Conservation (phyloP, 2,329 filamentous ascomycete species). For the Tolypocladium ovalisporum region DNA sequence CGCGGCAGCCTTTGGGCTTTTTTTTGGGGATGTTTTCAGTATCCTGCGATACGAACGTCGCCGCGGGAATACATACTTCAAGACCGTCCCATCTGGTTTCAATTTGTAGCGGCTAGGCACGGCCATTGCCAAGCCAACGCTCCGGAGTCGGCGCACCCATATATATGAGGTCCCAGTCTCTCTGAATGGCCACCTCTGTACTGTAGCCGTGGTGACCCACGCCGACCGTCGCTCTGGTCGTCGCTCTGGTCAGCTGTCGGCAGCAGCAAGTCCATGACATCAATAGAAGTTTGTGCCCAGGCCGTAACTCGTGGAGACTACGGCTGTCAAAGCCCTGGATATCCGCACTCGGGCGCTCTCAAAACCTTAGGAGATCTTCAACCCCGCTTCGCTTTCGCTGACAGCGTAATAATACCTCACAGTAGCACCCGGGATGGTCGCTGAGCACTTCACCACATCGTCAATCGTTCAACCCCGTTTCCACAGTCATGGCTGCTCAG, state of each 20-base stretch:
- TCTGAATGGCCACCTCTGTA: not conserved
- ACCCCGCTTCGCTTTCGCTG: not conserved
- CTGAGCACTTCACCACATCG: not conserved
- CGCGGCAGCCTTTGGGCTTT: too few relatives aligned
- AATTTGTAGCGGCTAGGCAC: not conserved
- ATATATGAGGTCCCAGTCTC: not conserved
- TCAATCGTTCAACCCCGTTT: not conserved
- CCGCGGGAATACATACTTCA: too few relatives aligned
- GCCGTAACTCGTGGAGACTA: not conserved
- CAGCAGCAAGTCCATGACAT: not conserved
- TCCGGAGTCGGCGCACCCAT: not conserved
- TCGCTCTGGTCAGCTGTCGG: not conserved
- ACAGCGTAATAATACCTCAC: not conserved
- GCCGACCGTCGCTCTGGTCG: too few relatives aligned
- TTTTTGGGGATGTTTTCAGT: too few relatives aligned
- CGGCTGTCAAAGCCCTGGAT: not conserved
- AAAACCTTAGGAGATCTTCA: not conserved
- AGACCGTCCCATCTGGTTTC: not conserved
- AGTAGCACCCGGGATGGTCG: not conserved
- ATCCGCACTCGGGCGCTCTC: not conserved
- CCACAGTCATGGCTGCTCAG: not conserved
- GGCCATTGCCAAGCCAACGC: not conserved
- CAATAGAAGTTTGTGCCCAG: not conserved
- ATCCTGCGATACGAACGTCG: not conserved
- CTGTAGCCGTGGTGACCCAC: not conserved